A percentile compares a stretch with the other conserved stretches of the same genome.
These are phyloP conservation scores for Myriosclerotinia curreyana DNA, from an alignment of 2,329 filamentous ascomycete species.

Conservation along the genomic window DNA sequence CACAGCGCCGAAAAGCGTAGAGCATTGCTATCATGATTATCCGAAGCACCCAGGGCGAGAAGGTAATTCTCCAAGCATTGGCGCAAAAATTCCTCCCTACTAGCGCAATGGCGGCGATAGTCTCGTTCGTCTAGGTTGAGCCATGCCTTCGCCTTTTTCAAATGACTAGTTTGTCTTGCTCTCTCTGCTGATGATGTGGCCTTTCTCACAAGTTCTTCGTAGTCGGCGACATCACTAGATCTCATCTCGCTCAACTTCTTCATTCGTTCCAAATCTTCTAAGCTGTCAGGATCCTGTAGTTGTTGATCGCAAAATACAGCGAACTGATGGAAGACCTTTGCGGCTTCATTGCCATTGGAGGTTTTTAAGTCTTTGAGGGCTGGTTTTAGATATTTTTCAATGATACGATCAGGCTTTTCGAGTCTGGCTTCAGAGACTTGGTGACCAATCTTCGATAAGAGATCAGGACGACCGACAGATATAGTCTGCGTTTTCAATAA, in stretches of 20 bases:
- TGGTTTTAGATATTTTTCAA: constrained; percentile 78
- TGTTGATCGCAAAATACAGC: constrained; percentile 94
- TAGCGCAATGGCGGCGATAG: constrained; percentile 72
- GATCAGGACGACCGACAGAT: constrained; percentile 67
- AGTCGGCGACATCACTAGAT: constrained; percentile 71
- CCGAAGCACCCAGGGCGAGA: constrained; percentile 76
- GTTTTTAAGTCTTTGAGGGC: constrained; percentile 77
- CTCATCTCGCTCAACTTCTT: constrained; percentile 78
- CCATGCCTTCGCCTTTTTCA: constrained; percentile 78
- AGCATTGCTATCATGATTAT: constrained; percentile 84
- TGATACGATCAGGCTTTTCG: constrained; percentile 87
- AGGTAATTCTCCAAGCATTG: constrained; percentile 93
- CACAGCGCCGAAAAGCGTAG: constrained; percentile 91
- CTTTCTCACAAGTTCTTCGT: constrained; percentile 56
- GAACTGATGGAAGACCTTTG: constrained; percentile 90
- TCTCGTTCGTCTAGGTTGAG: constrained; percentile 87
- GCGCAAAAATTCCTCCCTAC: constrained; percentile 77
- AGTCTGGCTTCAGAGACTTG: constrained; percentile 86
- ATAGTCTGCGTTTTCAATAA: constrained; percentile 68
- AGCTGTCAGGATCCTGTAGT: constrained; percentile 77
- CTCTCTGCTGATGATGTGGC: constrained; percentile 48
- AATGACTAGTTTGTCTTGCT: constrained; percentile 56
- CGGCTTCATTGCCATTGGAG: constrained; percentile 68
- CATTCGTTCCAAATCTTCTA: constrained; percentile 81
- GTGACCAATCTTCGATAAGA: constrained; percentile 84